Conservation (phyloP, 2,329 filamentous ascomycete genomes). For the Penicillium sp. region DNA sequence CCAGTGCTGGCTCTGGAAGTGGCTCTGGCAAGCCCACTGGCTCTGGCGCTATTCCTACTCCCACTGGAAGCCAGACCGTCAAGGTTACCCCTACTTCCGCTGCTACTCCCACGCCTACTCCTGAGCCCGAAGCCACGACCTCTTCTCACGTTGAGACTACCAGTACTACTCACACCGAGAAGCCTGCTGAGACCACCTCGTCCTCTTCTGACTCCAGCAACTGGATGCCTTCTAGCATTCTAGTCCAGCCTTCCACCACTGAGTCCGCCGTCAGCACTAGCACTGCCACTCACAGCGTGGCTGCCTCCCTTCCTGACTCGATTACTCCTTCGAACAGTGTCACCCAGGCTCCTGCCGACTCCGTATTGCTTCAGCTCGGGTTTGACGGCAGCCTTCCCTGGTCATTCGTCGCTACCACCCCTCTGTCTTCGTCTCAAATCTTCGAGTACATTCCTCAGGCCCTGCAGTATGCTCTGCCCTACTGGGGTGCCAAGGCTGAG, state of each 20-base stretch:
- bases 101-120: neutral
- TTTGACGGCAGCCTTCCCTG: conserved; percentile 83
- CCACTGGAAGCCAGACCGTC: conserved; percentile 6
- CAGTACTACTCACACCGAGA: conserved; percentile 24
- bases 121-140: conserved; percentile 30
- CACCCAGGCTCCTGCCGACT: conserved; percentile 60
- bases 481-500: conserved; percentile 51
- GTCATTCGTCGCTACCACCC: conserved; percentile 70
- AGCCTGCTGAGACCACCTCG: conserved; percentile 29
- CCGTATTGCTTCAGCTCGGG: conserved; percentile 75
- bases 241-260: conserved; percentile 6
- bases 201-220: conserved; percentile 16
- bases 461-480: conserved; percentile 62
- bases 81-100: conserved; percentile 1
- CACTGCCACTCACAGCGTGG: conserved; percentile 44
- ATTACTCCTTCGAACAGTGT: conserved; percentile 69
- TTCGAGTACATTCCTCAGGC: conserved; percentile 75
- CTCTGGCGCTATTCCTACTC: conserved; percentile 8
- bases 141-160: conserved; percentile 40
- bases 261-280: conserved; percentile 28
- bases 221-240: conserved; percentile 25
- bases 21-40: conserved; percentile 6
- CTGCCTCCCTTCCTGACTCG: conserved; percentile 68
- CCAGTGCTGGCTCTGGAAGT: conserved; percentile 7
- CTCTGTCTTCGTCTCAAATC: conserved; percentile 77